Conservation (phyloP, 2,329 filamentous ascomycete species). For the Trichoderma semiorbis region DNA sequence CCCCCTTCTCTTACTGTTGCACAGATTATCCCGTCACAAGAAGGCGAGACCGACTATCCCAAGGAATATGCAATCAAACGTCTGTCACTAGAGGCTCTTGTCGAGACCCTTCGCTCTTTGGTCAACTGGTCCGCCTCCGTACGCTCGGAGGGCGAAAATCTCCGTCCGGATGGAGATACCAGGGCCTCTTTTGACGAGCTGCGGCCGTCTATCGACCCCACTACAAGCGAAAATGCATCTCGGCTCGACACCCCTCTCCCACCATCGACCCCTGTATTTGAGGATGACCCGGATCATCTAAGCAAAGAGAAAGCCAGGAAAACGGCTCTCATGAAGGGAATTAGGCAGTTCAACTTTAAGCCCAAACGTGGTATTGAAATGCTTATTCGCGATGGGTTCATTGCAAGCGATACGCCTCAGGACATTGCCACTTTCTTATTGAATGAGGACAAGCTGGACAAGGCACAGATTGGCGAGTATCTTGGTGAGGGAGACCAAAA, state of each 20-base stretch:
- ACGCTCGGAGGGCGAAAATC: constrained; percentile 51
- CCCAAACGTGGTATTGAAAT: constrained; percentile 89
- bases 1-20: constrained; percentile 83
- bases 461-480: constrained; percentile 88
- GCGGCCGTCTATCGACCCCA: constrained; percentile 66
- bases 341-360: constrained; percentile 95
- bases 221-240: constrained; percentile 57
- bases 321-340: constrained; percentile 83
- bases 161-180: constrained; percentile 33
- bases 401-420: constrained; percentile 69
- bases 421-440: constrained; percentile 84
- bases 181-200: constrained; percentile 46
- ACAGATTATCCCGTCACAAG: constrained; percentile 60
- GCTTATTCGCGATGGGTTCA: constrained; percentile 81
- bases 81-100: constrained; percentile 79
- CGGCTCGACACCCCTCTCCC: constrained; percentile 55
- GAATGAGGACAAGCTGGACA: constrained; percentile 80
- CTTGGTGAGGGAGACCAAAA: constrained; percentile 89
- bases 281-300: constrained; percentile 91
- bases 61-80: constrained; percentile 91
- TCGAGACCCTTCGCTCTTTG: constrained; percentile 83
- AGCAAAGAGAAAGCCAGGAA: constrained; percentile 93
- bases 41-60: constrained; percentile 68
- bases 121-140: constrained; percentile 81
- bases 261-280: constrained; percentile 65